Evolutionary conservation across 2,329 filamentous ascomycete species (phyloP).

Genomic region (Phialocephala subalpina): DNA sequence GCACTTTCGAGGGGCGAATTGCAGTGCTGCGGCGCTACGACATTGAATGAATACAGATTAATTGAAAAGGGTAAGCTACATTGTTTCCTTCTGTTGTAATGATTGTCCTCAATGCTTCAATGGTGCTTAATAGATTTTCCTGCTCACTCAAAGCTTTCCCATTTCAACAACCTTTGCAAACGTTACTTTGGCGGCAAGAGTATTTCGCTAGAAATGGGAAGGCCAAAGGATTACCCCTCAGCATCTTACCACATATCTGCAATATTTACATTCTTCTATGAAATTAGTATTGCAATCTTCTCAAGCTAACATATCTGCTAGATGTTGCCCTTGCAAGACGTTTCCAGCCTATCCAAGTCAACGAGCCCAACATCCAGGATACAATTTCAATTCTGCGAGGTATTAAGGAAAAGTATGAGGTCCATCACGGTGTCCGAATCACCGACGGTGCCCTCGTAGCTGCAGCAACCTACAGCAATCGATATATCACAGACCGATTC

Average conservation of each 20-base stretch:
- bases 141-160: no score
- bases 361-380: slow-evolving; percentile 88
- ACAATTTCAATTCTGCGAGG: slow-evolving; percentile 95
- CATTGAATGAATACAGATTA: slow-evolving; percentile 86
- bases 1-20: slow-evolving; percentile 91
- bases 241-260: no score
- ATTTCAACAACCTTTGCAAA: background rate
- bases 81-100: background rate
- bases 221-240: no score
- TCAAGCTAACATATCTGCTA: slow-evolving; percentile 14
- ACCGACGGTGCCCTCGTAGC: slow-evolving; percentile 92
- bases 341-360: slow-evolving; percentile 95
- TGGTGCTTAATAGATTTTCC: no score
- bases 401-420: slow-evolving; percentile 97
- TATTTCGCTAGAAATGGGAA: no score
- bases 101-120: background rate
- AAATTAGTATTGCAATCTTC: background rate
- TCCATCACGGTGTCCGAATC: slow-evolving; percentile 92
- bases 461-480: slow-evolving; percentile 89
- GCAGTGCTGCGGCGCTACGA: slow-evolving; percentile 95
- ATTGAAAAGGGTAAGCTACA: slow-evolving; percentile 75
- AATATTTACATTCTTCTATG: no score
- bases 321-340: slow-evolving; percentile 91
- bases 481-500: slow-evolving; percentile 96
- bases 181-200: background rate